Conservation (phyloP, 108 stramenopile species). For the Stephanodiscus triporus region DNA sequence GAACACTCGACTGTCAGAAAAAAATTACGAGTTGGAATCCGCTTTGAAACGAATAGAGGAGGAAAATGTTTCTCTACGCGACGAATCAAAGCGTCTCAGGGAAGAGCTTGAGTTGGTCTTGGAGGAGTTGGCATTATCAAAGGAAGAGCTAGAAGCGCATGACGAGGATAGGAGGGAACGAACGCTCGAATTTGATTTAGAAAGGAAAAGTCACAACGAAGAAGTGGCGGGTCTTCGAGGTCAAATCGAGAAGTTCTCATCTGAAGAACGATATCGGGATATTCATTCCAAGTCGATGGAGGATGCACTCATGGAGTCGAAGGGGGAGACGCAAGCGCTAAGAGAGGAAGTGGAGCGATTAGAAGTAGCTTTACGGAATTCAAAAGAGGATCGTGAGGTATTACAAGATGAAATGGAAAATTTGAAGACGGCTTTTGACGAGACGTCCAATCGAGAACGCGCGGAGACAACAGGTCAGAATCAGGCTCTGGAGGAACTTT, state of each 20-base stretch:
- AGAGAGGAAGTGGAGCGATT: constrained; percentile 65
- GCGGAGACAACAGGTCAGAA: constrained; percentile 15
- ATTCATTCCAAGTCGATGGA: constrained; percentile 63
- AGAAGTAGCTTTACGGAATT: constrained; percentile 70
- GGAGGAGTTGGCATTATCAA: constrained; percentile 51
- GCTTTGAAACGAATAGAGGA: constrained; percentile 28
- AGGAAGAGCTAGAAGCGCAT: constrained; percentile 69
- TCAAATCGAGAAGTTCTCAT: constrained; percentile 51
- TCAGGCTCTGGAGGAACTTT: constrained; percentile 44
- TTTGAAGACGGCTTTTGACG: constrained; percentile 77
- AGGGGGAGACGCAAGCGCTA: constrained; percentile 33
- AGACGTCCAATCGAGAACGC: constrained; percentile 46
- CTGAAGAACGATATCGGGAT: constrained; percentile 51
- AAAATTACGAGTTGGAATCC: constrained; percentile 54
- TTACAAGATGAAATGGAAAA: constrained; percentile 77
- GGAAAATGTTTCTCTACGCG: constrained; percentile 61
- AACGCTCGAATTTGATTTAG: constrained; percentile 43
- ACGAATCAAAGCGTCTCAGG: constrained; percentile 63
- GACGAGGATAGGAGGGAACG: constrained; percentile 68
- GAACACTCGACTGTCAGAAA: constrained; percentile 35
- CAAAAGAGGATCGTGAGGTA: constrained; percentile 67
- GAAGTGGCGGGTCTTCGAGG: constrained; percentile 62
- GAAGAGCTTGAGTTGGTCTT: constrained; percentile 59
- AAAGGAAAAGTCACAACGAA: constrained; percentile 62
- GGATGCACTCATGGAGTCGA: constrained; percentile 37